A percentile compares a stretch with the other conserved stretches of the same genome.
These are phyloP conservation scores for Ophiostoma ips DNA, from an alignment of 2,329 filamentous ascomycete genomes.

Conservation along the genomic window DNA sequence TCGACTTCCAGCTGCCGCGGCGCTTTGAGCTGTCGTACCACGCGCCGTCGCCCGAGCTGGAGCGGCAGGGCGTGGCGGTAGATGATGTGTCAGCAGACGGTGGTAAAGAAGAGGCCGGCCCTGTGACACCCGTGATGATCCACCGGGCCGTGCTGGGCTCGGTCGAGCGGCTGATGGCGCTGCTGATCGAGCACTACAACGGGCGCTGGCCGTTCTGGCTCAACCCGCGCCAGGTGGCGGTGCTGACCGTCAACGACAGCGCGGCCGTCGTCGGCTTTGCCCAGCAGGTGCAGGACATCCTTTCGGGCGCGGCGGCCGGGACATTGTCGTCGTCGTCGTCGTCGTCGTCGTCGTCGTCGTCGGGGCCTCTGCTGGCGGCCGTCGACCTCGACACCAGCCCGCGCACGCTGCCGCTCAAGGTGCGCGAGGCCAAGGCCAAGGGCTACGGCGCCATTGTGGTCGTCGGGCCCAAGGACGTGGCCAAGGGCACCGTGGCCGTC, in stretches of 20 bases:
- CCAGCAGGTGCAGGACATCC: slow-evolving; percentile 31
- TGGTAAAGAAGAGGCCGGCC: slow-evolving; percentile 35
- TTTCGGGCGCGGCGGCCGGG: slow-evolving; percentile 27
- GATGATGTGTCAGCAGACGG: slow-evolving; percentile 27
- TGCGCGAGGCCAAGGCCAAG: slow-evolving; percentile 54
- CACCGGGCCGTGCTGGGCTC: slow-evolving; percentile 77
- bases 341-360: slow-evolving; percentile 13
- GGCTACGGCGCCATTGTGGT: slow-evolving; percentile 64
- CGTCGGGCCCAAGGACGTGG: slow-evolving; percentile 52
- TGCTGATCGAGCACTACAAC: slow-evolving; percentile 71
- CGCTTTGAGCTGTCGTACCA: slow-evolving; percentile 66
- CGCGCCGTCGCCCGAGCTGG: slow-evolving; percentile 50
- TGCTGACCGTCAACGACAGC: slow-evolving; percentile 57
- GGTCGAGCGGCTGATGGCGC: slow-evolving; percentile 69
- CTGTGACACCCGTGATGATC: slow-evolving; percentile 62
- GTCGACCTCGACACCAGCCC: slow-evolving; percentile 57
- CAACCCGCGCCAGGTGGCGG: slow-evolving; percentile 61
- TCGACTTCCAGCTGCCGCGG: slow-evolving; percentile 80
- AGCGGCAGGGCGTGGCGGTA: slow-evolving; percentile 30
- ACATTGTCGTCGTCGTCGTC: slow-evolving; percentile 15
- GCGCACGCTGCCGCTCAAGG: slow-evolving; percentile 52
- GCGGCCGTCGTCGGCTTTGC: slow-evolving; percentile 37
- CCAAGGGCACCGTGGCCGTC: slow-evolving; percentile 40
- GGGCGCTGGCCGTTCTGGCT: slow-evolving; percentile 82
- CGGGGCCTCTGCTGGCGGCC: slow-evolving; percentile 35